phyloP scores from a whole-genome alignment of 495 filamentous ascomycete genomes.

The Hyaloscypha hepaticicola region DNA sequence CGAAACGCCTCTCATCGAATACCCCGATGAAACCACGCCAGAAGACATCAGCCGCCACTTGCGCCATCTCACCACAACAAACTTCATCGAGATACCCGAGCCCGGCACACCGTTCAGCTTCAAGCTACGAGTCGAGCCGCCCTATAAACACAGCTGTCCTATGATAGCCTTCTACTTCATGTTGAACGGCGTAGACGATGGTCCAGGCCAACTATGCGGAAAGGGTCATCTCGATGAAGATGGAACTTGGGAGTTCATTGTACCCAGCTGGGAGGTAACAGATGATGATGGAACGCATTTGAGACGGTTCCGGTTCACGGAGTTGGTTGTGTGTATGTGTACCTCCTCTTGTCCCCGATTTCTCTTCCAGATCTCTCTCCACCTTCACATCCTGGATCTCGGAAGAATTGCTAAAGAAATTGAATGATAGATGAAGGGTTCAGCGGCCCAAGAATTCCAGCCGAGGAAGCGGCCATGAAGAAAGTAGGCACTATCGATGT shows the following conservation, averaged over 20 bases:
- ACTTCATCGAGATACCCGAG: too few species aligned
- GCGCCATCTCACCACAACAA: too few species aligned
- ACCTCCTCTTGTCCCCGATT: not conserved
- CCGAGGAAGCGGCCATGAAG: not conserved
- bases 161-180: constrained; percentile 1
- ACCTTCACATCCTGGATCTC: not conserved
- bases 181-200: not conserved
- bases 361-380: not conserved
- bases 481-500: constrained; percentile 4
- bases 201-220: not conserved
- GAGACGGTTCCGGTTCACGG: not conserved
- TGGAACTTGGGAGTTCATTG: not conserved
- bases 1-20: too few species aligned
- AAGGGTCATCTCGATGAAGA: not conserved
- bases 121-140: not conserved
- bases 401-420: not conserved
- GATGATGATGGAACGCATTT: not conserved
- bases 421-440: not conserved
- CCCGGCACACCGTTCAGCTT: not conserved
- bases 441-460: too few species aligned
- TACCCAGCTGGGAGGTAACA: not conserved
- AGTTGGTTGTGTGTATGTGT: constrained; percentile 2
- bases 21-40: too few species aligned
- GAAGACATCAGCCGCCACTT: too few species aligned
- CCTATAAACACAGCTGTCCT: not conserved